Evolutionary conservation across 164 flowering plant genomes (phyloP).

Genomic region (Euptelea pleiosperma): DNA sequence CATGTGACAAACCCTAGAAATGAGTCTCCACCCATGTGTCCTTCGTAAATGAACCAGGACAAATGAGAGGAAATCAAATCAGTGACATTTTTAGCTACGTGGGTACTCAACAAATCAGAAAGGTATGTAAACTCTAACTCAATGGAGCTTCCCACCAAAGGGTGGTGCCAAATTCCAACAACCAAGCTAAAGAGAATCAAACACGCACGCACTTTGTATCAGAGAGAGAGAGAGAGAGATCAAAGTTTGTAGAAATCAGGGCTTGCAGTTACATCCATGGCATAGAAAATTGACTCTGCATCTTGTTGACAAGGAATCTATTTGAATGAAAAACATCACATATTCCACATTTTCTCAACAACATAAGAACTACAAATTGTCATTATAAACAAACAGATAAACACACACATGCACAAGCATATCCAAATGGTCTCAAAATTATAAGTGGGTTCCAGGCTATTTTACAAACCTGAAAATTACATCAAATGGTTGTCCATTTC

Average conservation of each 20-base stretch:
- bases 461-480: too few species aligned
- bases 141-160: slow-evolving; percentile 7
- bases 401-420: neutral
- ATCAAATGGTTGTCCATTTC: too few species aligned
- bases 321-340: neutral
- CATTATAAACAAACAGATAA: too few species aligned
- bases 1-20: slow-evolving; percentile 15
- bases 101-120: neutral
- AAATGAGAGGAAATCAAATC: slow-evolving; percentile 5
- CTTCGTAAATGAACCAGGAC: slow-evolving; percentile 7
- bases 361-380: neutral
- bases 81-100: slow-evolving; percentile 3
- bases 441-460: too few species aligned
- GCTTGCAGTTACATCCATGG: neutral
- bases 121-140: slow-evolving; percentile 4
- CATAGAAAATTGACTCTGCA: neutral
- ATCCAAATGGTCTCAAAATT: too few species aligned
- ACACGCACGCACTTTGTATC: neutral
- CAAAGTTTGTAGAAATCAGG: slow-evolving; percentile 1
- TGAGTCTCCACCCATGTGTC: slow-evolving; percentile 1
- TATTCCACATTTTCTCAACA: neutral
- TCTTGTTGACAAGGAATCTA: neutral
- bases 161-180: slow-evolving; percentile 15
- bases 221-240: slow-evolving; percentile 6
- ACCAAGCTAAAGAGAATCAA: slow-evolving; percentile 5